Evolutionary conservation across 129 eudicot genomes (phyloP), one percentile per base, ranked within the genome.

Genomic region (Flaveria bidentis): DNA sequence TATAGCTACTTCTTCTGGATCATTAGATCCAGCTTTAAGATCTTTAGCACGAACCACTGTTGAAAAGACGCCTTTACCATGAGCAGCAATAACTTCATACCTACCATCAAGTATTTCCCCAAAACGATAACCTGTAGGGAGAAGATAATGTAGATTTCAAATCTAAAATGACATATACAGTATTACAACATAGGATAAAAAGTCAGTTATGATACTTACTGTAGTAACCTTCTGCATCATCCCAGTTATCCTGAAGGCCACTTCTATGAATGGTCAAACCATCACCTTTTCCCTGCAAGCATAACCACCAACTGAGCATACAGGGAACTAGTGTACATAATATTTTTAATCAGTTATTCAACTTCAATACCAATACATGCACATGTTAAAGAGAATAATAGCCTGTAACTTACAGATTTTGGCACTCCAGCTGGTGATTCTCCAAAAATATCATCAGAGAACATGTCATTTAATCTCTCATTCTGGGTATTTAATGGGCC

Each of bases 1-100:
- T 46, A 94, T 91, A 28, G 99, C 99, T 57, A 94, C 99, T 83
- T 94, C 99, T 82, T 94, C 99, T 55, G 97, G 97, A 75, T 91
- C 93, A 41, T 85, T 85, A 56, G 81, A 50, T 73, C 88, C 90
- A 69, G 96, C 97, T 84, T 87, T 91, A 25, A 91, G 93, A 87
- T 94, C 99, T 76, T 89, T 94, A n/a, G 99, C 99, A 68, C 97
- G 97, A 61, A 94, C 99, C 45, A 94, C 99, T 33, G 90, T 94
- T 67, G 99, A 94, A 78, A 94, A 94, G 20, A 94, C 99, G 53
- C 99, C 99, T 87, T 94, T 91, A 41, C 99, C 97, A 84, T 91
- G 99, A 77, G 99, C 97, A 79, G 99, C 97, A 76, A 90, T 67
- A 57, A 94, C 85, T 85, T 94, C 97, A 84, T 94, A 94, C n/a